Evolutionary conservation across 345 rosid genomes (phyloP).

Genomic region (Eucalyptus tenuipes): DNA sequence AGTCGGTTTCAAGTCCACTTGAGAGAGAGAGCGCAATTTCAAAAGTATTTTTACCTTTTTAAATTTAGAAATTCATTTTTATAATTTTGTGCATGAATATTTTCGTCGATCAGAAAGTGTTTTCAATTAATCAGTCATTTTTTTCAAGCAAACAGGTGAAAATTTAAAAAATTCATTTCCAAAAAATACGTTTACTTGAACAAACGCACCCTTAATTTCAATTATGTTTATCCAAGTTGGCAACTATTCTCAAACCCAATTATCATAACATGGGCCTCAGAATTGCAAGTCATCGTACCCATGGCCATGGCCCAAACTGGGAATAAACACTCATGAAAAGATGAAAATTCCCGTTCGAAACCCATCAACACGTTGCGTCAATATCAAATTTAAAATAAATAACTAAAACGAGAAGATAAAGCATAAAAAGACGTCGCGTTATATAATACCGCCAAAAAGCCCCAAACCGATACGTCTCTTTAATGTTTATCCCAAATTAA

Average conservation of each 20-base stretch:
- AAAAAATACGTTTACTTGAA: not conserved
- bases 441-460: not conserved
- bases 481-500: too few species aligned
- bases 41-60: too few species aligned
- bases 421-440: not conserved
- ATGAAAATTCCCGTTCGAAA: not conserved
- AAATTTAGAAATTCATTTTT: not conserved
- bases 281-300: not conserved
- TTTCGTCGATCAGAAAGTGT: too few species aligned
- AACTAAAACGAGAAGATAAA: too few species aligned
- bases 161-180: not conserved
- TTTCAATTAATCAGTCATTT: not conserved
- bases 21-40: too few species aligned
- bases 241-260: not conserved
- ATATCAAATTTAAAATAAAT: too few species aligned
- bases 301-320: not conserved
- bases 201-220: not conserved
- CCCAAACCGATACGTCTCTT: rapidly evolving
- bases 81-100: too few species aligned
- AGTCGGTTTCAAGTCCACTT: too few species aligned
- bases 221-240: not conserved
- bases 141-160: not conserved
- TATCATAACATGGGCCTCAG: not conserved
- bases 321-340: not conserved
- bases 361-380: not conserved